Evolutionary conservation across 805 yeast species (phyloP), one percentile per base, ranked within the genome.

Genomic region (Zygoascus biomembranicola): DNA sequence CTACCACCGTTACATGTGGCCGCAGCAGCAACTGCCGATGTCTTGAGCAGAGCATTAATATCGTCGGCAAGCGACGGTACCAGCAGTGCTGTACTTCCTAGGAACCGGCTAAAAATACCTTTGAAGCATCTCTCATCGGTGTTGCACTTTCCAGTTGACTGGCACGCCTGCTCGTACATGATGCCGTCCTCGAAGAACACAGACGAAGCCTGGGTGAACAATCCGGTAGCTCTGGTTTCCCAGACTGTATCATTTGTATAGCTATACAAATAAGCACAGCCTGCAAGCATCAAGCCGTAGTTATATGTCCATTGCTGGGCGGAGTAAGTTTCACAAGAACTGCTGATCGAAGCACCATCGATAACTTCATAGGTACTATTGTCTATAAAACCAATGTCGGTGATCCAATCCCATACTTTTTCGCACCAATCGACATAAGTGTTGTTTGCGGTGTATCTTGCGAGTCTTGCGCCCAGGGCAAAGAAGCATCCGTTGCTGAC

Each of bases 91-190:
- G 96, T 84, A 52, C 80, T 70, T 1, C 90, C 94, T 66, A 90
- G 68, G 66, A 83, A 83, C 53, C 96, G 74, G 1, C 89, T 66
- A 61, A 87, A 77, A 61, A 84, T 86, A 1, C 96, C 96, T 73
- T 87, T 88, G 77, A 92, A 90, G n/a, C 94, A 81, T 55, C 96
- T 77, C 74, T 90, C 96, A 73, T 90, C 97, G 52, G 80, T 84
- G 69, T 87, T 80, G 74, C 98, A 90, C 42, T 76, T 73, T 26
- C 67, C 68, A 8, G 65, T 66, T 16, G 75, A 73, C 73, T 87
- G 95, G 69, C 97, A 90, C 1, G 96, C 89, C 6, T 85, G 84
- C 67, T 90, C 98, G 64, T 76, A 86, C 80, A 88, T 76, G 49
- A 87, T 71, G 2, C 78, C 78, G 32, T 63, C 58, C 8, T 47